Evolutionary conservation across 2,329 filamentous ascomycete genomes (phyloP).

Genomic region (Pseudogymnoascus sp.): DNA sequence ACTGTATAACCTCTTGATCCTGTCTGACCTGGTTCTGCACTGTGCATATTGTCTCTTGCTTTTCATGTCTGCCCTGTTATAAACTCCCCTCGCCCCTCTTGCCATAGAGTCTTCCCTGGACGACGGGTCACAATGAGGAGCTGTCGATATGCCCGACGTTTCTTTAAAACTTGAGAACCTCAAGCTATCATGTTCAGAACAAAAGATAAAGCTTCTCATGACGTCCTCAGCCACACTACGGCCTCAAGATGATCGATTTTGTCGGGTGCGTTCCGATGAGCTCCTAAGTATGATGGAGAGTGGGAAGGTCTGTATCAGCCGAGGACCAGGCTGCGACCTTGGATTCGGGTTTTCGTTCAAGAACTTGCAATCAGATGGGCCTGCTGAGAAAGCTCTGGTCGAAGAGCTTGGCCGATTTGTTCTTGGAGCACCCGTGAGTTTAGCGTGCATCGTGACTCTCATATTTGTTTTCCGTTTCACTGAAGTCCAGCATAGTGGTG

Average conservation of each 20-base stretch:
- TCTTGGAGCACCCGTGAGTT: conserved; percentile 1
- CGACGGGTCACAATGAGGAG: not conserved
- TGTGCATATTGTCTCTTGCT: not conserved
- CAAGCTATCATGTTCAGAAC: not conserved
- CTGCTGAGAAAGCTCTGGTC: not conserved
- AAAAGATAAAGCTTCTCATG: not conserved
- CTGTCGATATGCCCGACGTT: not conserved
- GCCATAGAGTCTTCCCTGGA: not conserved
- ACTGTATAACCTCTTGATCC: not conserved
- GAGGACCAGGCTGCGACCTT: not conserved
- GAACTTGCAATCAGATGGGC: not conserved
- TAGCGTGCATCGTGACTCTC: not conserved
- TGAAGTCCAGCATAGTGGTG: conserved; percentile 18
- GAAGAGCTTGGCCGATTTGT: not conserved
- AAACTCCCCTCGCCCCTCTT: not conserved
- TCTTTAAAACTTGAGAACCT: not conserved
- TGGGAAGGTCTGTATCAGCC: not conserved
- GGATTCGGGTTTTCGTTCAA: not conserved
- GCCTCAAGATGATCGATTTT: not conserved
- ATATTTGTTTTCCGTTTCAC: not conserved
- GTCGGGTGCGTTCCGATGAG: not conserved
- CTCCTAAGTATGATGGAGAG: not conserved
- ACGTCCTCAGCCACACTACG: not conserved
- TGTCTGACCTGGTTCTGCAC: not conserved
- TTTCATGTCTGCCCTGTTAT: not conserved